phyloP scores from a whole-genome alignment of 352 stramenopile genomes.

The Pythium aphanidermatum region DNA sequence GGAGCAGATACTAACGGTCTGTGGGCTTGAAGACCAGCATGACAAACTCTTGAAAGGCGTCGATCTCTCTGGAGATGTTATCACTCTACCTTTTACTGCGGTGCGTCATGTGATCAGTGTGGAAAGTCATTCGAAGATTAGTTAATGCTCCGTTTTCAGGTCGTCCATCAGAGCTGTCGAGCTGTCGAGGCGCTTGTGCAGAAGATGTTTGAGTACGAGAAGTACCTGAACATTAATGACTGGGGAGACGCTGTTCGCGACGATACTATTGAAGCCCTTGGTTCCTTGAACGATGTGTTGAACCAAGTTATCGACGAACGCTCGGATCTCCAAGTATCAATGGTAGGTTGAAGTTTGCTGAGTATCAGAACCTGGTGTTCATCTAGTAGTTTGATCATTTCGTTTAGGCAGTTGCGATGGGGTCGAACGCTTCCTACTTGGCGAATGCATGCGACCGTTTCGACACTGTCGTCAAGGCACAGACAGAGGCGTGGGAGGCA shows the following conservation, averaged over 20 bases:
- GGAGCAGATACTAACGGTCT: conserved; percentile 45
- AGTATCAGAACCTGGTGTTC: neutral
- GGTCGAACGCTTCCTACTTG: conserved; percentile 65
- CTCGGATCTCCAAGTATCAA: conserved; percentile 67
- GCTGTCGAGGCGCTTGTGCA: conserved; percentile 51
- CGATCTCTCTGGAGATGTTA: conserved; percentile 31
- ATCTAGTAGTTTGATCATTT: neutral
- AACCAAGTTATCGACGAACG: conserved; percentile 75
- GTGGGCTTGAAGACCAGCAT: conserved; percentile 48
- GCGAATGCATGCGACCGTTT: conserved; percentile 64
- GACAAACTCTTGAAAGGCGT: conserved; percentile 53
- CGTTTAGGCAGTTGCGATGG: conserved; percentile 70
- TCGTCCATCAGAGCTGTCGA: conserved; percentile 58
- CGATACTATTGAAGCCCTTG: conserved; percentile 70
- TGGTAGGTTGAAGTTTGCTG: conserved; percentile 24
- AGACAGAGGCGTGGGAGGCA: conserved; percentile 67
- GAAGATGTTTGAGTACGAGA: conserved; percentile 82
- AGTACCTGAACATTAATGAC: conserved; percentile 70
- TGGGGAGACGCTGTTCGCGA: conserved; percentile 71
- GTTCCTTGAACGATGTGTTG: conserved; percentile 58
- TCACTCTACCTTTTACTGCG: conserved; percentile 61
- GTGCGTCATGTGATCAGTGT: conserved; percentile 5
- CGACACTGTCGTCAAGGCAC: conserved; percentile 48
- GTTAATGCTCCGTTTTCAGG: conserved; percentile 17
- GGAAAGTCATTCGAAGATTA: neutral